Evolutionary conservation across 106 monocot species (phyloP).

Genomic region (Cymbidium sinense): DNA sequence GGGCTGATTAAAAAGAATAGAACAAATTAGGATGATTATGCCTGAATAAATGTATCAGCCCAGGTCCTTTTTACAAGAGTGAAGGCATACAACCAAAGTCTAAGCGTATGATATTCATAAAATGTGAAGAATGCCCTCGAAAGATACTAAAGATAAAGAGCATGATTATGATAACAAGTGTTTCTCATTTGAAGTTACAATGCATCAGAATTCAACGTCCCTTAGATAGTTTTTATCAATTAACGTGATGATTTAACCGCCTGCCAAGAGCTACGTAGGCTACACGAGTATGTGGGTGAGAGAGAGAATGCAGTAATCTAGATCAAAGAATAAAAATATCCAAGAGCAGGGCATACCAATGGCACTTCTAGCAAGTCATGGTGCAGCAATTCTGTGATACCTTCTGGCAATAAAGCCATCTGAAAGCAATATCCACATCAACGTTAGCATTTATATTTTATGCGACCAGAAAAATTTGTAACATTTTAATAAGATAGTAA

Average conservation of each 20-base stretch:
- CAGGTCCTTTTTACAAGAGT: too few relatives aligned
- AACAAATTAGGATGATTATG: too few relatives aligned
- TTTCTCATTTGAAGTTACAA: neutral
- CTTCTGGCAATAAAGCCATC: conserved; percentile 99
- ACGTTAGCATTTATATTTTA: neutral
- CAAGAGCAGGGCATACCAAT: conserved; percentile 46
- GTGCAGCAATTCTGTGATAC: conserved; percentile 87
- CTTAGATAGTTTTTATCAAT: neutral
- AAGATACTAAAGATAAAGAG: too few relatives aligned
- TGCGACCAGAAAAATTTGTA: neutral
- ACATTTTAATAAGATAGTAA: too few relatives aligned
- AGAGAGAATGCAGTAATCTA: neutral
- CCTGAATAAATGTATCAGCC: too few relatives aligned
- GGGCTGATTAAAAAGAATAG: too few relatives aligned
- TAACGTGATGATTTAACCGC: neutral
- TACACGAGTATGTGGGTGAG: neutral
- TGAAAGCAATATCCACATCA: conserved; percentile 22
- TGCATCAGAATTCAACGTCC: too few relatives aligned
- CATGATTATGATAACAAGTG: neutral
- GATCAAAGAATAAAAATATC: neutral
- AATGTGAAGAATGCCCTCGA: neutral
- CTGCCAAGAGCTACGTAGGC: neutral
- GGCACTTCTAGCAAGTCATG: conserved; percentile 70
- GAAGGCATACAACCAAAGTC: too few relatives aligned
- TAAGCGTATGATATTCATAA: neutral